phyloP scores from a whole-genome alignment of 2,329 filamentous ascomycete genomes.

The Metarhizium brunneum region DNA sequence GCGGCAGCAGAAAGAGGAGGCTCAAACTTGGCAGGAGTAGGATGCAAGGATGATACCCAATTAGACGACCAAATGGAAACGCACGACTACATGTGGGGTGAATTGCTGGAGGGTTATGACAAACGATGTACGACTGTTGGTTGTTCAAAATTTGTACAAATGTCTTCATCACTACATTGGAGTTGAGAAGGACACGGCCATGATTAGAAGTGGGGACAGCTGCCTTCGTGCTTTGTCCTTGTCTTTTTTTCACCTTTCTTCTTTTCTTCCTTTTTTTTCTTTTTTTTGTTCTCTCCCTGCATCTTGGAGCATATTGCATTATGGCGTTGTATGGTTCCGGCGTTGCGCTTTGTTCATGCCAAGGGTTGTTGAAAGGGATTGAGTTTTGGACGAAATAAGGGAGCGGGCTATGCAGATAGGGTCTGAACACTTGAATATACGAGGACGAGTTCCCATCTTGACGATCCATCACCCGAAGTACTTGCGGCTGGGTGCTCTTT shows the following conservation, averaged over 20 bases:
- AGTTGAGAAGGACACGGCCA: background rate
- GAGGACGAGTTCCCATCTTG: background rate
- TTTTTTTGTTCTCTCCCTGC: background rate
- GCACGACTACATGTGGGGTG: background rate
- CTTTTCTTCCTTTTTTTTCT: too few relatives aligned
- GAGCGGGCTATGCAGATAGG: background rate
- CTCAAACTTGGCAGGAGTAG: background rate
- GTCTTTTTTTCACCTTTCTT: background rate
- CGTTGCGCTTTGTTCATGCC: background rate
- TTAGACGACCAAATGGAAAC: background rate
- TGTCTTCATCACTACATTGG: background rate
- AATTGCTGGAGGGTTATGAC: background rate
- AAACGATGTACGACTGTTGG: background rate
- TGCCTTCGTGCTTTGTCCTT: background rate
- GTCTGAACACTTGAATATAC: background rate
- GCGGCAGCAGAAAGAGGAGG: slow-evolving; percentile 14
- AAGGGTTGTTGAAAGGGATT: background rate
- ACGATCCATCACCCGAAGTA: background rate
- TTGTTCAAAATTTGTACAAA: background rate
- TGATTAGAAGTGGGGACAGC: background rate
- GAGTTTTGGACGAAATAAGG: background rate
- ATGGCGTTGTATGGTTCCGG: background rate
- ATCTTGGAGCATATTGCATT: background rate
- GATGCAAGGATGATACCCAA: slow-evolving; percentile 9
- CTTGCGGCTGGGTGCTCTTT: too few relatives aligned